phyloP scores from a whole-genome alignment of 495 filamentous ascomycete species.

The Rostrohypoxylon terebratum region DNA sequence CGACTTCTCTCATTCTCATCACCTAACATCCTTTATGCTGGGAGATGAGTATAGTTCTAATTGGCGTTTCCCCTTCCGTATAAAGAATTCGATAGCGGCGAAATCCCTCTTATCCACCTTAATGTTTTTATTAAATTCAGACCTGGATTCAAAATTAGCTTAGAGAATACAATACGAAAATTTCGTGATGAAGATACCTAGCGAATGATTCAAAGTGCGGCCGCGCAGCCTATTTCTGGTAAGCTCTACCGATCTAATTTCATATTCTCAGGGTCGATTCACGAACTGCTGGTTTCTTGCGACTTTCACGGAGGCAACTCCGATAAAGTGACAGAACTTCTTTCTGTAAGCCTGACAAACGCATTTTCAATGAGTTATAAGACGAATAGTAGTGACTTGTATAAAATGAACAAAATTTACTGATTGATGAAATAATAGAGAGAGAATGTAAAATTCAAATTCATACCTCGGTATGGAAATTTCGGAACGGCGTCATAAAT shows the following conservation, averaged over 20 bases:
- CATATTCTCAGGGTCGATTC: slow-evolving; percentile 1
- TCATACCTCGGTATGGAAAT: background rate
- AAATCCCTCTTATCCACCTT: slow-evolving; percentile 89
- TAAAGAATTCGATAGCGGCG: slow-evolving; percentile 83
- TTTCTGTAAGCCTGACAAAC: slow-evolving; percentile 88
- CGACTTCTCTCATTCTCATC: slow-evolving; percentile 40
- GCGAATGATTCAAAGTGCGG: slow-evolving; percentile 57
- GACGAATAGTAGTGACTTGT: background rate
- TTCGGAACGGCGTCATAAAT: background rate
- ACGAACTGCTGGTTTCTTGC: slow-evolving; percentile 82
- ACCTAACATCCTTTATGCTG: slow-evolving; percentile 82
- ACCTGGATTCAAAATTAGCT: slow-evolving; percentile 56
- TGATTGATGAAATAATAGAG: background rate
- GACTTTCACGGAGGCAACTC: slow-evolving; percentile 80
- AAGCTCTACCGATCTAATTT: slow-evolving; percentile 5
- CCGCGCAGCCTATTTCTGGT: slow-evolving; percentile 49
- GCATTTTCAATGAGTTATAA: slow-evolving; percentile 52
- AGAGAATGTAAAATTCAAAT: background rate
- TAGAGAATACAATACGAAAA: background rate
- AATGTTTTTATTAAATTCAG: slow-evolving; percentile 80
- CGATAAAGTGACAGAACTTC: slow-evolving; percentile 90
- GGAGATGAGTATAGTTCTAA: slow-evolving; percentile 85
- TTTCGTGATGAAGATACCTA: slow-evolving; percentile 47
- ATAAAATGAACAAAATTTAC: background rate
- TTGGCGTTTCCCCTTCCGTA: slow-evolving; percentile 86